Evolutionary conservation across 805 yeast species (phyloP), one percentile per base, ranked within the genome.

Genomic region (Metschnikowia matae): DNA sequence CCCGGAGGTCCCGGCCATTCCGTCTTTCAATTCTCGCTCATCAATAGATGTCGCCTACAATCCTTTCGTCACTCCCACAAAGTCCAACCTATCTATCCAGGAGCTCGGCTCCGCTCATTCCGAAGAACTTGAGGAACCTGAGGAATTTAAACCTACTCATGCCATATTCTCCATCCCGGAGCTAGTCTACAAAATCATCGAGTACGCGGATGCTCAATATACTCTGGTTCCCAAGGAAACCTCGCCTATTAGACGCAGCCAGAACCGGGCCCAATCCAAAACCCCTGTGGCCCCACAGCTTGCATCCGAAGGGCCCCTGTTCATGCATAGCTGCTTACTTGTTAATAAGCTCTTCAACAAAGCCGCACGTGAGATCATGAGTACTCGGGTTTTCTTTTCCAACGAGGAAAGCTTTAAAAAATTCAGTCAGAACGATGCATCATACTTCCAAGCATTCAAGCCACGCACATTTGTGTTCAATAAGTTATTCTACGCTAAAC

Each of bases 131-230:
- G 31, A 32, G 14, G 31, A 20, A 15, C 33, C 42, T 15, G 31
- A 32, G 10, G 31, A 15, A 15, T 21, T 37, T 21, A 37, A 33
- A 10, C 46, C 53, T 2, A 39, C 52, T 4, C 21, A 26, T 4
- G 37, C 40, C 15, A 84, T 89, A 7, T 85, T 89, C 60, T 72
- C 75, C 46, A 82, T 85, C 34, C 96, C 96, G 0, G 97, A 89
- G 64, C 84, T 89, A 47, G 71, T 89, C 14, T 66, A 73, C 53
- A 73, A 75, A 48, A 86, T 89, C 11, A 66, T 88, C 20, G 68
- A 71, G 23, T 81, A 73, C 61, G 84, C 85, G n/a, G 89, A 85
- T 50, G 65, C 69, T 23, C 79, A 75, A 52, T 62, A 60, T 49
- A 71, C 77, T 1, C 62, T 66, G 7, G 70, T 83, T n/a, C 92